Evolutionary conservation across 441 rosid genomes (phyloP).

Genomic region (Cnidoscolus chayamansa): DNA sequence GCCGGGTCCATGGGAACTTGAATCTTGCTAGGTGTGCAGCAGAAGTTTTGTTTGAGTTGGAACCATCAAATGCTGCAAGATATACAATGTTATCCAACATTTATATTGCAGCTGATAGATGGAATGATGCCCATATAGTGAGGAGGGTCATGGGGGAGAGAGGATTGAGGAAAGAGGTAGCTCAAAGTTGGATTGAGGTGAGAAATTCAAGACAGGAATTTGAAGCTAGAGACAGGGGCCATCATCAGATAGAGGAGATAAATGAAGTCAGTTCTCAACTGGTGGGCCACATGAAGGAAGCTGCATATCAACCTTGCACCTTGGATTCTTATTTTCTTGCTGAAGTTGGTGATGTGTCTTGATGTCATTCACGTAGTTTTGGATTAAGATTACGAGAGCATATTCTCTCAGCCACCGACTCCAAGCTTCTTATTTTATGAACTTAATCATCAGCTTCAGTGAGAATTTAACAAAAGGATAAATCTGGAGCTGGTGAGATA

Average conservation of each 20-base stretch:
- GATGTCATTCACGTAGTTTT: neutral
- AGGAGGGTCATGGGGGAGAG: conserved; percentile 34
- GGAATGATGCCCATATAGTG: conserved; percentile 33
- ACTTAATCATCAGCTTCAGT: neutral
- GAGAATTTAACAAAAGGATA: neutral
- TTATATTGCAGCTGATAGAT: conserved; percentile 34
- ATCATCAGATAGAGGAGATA: conserved; percentile 26
- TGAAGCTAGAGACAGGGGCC: conserved; percentile 32
- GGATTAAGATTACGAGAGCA: neutral
- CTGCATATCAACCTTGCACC: conserved; percentile 21
- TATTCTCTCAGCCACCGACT: neutral
- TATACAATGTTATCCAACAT: conserved; percentile 41
- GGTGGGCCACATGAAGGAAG: conserved; percentile 34
- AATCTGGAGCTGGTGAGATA: neutral
- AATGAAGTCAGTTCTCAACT: conserved; percentile 21
- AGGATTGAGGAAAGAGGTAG: conserved; percentile 38
- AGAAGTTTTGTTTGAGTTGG: conserved; percentile 31
- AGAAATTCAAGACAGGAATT: conserved; percentile 37
- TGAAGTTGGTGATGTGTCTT: conserved; percentile 12
- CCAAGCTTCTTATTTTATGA: neutral
- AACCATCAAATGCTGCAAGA: conserved; percentile 38
- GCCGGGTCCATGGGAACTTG: conserved; percentile 33
- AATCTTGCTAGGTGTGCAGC: conserved; percentile 35
- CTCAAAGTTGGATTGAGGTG: conserved; percentile 44
- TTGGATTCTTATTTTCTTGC: neutral